Evolutionary conservation across 139 green algal species (phyloP).

Genomic region (Pseudopediastrum boryanum): DNA sequence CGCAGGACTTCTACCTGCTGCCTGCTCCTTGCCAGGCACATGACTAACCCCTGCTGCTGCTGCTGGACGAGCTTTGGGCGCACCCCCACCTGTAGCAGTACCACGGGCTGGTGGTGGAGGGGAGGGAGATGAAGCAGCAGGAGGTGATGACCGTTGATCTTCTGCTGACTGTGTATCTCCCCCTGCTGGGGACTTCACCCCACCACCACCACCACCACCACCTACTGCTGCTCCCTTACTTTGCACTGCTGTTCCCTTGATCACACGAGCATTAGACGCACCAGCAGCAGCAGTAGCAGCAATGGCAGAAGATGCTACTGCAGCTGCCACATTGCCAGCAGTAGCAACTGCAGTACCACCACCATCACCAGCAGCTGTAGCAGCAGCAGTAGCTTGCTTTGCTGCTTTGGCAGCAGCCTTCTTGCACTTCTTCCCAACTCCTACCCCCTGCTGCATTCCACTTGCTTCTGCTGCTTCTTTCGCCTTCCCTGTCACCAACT

Average conservation of each 20-base stretch:
- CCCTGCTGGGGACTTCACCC: conserved; percentile 57
- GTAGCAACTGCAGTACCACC: not conserved
- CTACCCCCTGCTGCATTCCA: no score
- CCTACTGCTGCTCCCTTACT: no score
- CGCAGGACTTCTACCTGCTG: not conserved
- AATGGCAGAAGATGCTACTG: not conserved
- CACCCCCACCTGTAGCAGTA: conserved; percentile 25
- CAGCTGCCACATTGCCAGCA: not conserved
- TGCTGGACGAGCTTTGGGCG: not conserved
- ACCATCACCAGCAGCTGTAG: not conserved
- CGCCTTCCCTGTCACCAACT: no score
- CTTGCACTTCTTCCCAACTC: no score
- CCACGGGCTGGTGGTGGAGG: conserved; percentile 49
- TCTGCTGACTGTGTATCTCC: conserved; percentile 36
- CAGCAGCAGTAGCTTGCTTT: not conserved
- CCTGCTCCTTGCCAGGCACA: not conserved
- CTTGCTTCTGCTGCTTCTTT: no score
- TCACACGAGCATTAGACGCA: conserved; percentile 63
- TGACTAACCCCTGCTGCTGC: not conserved
- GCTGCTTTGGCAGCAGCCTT: no score
- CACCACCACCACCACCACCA: conserved; percentile 61
- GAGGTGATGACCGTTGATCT: conserved; percentile 49
- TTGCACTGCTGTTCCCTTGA: no score
- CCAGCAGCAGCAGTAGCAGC: conserved; percentile 15
- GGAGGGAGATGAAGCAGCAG: conserved; percentile 41